A percentile compares a stretch with the other conserved stretches of the same genome.
These are phyloP conservation scores for Ceratocystis diversiconidia DNA, from an alignment of 2,329 filamentous ascomycete genomes.

Conservation along the genomic window DNA sequence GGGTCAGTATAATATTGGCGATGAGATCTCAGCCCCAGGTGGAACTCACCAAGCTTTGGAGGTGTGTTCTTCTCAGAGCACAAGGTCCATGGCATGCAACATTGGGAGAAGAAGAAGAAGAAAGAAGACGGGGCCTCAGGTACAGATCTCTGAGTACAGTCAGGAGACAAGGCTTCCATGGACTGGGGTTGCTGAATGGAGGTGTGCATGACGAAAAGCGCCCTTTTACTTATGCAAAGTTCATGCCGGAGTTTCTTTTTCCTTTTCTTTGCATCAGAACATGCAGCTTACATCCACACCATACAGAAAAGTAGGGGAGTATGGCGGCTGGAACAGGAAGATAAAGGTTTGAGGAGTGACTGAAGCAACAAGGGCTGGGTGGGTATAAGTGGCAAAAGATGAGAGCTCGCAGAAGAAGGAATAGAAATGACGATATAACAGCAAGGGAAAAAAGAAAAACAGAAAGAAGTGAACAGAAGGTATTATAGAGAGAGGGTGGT, in stretches of 20 bases:
- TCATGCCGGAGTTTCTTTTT: background rate
- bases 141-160: background rate
- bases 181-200: background rate
- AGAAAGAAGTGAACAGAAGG: conserved; percentile 2
- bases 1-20: background rate
- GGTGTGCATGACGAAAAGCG: background rate
- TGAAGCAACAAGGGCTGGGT: background rate
- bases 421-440: too few relatives aligned
- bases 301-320: background rate
- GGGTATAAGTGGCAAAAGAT: conserved; percentile 1
- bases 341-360: background rate
- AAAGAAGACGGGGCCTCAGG: background rate
- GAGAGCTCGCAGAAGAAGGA: too few relatives aligned
- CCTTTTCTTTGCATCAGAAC: background rate
- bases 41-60: background rate
- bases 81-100: conserved; percentile 4
- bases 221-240: background rate
- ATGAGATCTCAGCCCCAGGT: too few relatives aligned
- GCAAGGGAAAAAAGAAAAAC: background rate
- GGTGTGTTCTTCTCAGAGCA: conserved; percentile 2
- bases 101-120: conserved; percentile 1
- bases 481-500: background rate
- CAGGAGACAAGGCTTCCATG: background rate
- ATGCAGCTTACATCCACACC: background rate
- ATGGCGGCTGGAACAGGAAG: background rate